Percentiles rank a stretch among this genome's conserved stretches.
Conservation (phyloP, 139 green algal species). For the Asterochloris erici region DNA sequence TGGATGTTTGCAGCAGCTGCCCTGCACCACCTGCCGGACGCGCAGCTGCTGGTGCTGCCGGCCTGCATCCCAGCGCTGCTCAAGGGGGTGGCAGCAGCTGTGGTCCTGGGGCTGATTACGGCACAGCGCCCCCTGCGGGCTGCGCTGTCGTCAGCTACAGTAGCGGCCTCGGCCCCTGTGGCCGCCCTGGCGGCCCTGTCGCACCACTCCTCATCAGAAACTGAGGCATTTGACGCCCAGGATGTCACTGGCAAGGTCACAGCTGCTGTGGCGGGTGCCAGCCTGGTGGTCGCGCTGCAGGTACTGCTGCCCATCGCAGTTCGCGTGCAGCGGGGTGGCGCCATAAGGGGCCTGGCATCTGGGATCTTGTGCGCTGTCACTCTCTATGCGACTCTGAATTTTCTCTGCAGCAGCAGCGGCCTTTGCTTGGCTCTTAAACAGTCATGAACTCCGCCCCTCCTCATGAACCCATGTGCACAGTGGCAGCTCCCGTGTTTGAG, state of each 20-base stretch:
- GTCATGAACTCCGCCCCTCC: too few relatives aligned
- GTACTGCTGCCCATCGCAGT: constrained; percentile 19
- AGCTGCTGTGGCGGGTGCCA: constrained; percentile 7
- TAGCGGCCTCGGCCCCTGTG: neutral
- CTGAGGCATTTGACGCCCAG: neutral
- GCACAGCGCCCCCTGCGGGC: constrained; percentile 6
- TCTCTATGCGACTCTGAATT: neutral
- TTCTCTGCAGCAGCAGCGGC: neutral
- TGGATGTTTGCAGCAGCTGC: neutral
- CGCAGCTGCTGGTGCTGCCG: neutral
- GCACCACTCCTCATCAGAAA: neutral
- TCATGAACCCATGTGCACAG: too few relatives aligned
- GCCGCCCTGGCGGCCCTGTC: neutral
- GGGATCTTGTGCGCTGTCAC: constrained; percentile 14
- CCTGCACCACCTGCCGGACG: neutral
- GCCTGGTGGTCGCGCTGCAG: neutral
- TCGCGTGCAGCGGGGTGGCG: constrained; percentile 12
- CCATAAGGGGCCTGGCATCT: constrained; percentile 23
- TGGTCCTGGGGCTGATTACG: neutral
- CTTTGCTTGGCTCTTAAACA: too few relatives aligned
- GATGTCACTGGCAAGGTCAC: constrained; percentile 16
- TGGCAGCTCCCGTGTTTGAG: too few relatives aligned
- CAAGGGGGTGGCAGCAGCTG: constrained; percentile 1
- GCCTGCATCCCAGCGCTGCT: constrained; percentile 11
- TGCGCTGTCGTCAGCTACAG: neutral